A percentile compares a stretch with the other conserved stretches of the same genome.
Evolutionary conservation across 306 rosid genomes (phyloP).

Genomic region (Gastrolobium villosum): DNA sequence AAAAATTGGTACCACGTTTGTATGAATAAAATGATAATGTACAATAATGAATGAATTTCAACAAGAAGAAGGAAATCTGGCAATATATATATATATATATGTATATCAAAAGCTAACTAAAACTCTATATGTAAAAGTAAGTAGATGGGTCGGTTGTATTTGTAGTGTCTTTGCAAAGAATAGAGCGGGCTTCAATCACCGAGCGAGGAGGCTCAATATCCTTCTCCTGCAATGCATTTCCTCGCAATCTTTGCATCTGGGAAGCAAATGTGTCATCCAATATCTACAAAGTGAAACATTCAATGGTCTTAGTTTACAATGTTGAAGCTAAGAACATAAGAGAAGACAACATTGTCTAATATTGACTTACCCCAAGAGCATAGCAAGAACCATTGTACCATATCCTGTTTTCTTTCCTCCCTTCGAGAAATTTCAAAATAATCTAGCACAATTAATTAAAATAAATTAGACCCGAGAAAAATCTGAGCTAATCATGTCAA

Average conservation of each 20-base stretch:
- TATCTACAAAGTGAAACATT: slow-evolving; percentile 65
- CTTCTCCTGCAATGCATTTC: slow-evolving; percentile 90
- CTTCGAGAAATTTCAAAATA: slow-evolving; percentile 87
- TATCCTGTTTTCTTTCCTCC: slow-evolving; percentile 91
- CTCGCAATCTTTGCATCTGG: slow-evolving; percentile 90
- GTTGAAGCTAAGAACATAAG: neutral
- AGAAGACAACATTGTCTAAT: neutral
- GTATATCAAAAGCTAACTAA: slow-evolving; percentile 42
- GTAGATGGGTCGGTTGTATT: slow-evolving; percentile 69
- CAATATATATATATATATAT: neutral
- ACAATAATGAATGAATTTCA: neutral
- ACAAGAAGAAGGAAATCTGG: neutral
- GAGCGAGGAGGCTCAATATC: slow-evolving; percentile 97
- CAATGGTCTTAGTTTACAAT: neutral
- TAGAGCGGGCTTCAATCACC: slow-evolving; percentile 89
- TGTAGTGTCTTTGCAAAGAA: slow-evolving; percentile 85
- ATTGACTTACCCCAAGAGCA: slow-evolving; percentile 88
- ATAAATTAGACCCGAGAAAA: slow-evolving; percentile 42
- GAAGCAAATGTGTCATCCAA: slow-evolving; percentile 97
- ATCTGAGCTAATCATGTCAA: neutral
- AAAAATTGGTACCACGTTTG: no score
- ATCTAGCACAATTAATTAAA: slow-evolving; percentile 59
- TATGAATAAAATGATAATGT: neutral
- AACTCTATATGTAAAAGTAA: slow-evolving; percentile 58
- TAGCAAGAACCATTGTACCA: slow-evolving; percentile 94